A percentile compares a stretch with the other conserved stretches of the same genome.
Evolutionary conservation across 2,329 filamentous ascomycete genomes (phyloP).

Genomic region (Colletotrichum trifolii): DNA sequence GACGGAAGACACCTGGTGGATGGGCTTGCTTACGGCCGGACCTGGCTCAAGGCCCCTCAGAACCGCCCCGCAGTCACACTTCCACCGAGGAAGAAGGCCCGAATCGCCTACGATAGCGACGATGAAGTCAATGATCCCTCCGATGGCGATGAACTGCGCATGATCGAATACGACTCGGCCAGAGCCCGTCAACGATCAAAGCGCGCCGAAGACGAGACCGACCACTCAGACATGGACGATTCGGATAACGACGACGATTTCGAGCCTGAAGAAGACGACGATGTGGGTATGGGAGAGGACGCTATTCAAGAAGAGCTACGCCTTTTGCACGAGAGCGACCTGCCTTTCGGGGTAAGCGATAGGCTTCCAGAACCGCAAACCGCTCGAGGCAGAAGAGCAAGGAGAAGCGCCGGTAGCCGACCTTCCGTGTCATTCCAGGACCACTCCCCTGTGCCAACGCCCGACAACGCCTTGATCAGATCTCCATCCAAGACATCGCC

Average conservation of each 20-base stretch:
- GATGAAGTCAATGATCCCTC: conserved; percentile 53
- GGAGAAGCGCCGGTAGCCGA: neutral
- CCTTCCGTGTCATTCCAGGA: neutral
- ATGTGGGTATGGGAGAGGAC: conserved; percentile 36
- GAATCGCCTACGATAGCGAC: conserved; percentile 56
- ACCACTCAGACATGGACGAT: conserved; percentile 39
- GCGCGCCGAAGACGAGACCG: neutral
- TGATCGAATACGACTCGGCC: conserved; percentile 36
- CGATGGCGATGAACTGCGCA: conserved; percentile 37
- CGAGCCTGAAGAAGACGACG: conserved; percentile 36
- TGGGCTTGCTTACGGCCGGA: conserved; percentile 84
- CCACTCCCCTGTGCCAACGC: conserved; percentile 1
- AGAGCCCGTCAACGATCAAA: conserved; percentile 40
- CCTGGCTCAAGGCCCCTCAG: conserved; percentile 69
- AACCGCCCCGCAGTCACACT: conserved; percentile 76
- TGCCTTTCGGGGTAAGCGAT: conserved; percentile 40
- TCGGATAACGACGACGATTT: conserved; percentile 38
- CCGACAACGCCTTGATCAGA: conserved; percentile 22
- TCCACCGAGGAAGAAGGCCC: conserved; percentile 77
- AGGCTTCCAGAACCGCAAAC: conserved; percentile 33
- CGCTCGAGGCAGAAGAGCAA: conserved; percentile 16
- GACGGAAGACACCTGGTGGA: conserved; percentile 87
- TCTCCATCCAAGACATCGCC: neutral
- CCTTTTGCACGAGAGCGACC: conserved; percentile 54
- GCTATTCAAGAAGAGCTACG: conserved; percentile 53